Evolutionary conservation across 306 rosid genomes (phyloP), one percentile per base, ranked within the genome.

Genomic region (Trifolium pratense): DNA sequence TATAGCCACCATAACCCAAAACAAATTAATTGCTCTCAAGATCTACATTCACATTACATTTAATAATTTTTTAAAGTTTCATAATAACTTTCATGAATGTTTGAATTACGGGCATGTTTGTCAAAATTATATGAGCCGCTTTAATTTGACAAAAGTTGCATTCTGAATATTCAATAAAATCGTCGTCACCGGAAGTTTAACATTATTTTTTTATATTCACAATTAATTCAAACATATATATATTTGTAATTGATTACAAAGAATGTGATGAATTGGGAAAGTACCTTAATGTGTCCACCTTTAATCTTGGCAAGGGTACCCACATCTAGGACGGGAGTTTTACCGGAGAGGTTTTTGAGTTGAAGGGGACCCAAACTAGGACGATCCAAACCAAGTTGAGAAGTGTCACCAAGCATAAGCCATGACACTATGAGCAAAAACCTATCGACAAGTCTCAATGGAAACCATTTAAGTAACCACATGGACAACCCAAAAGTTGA

Each of bases 401-500:
- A 56, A 11, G 97, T 95, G 85, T 95, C 88, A 7, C 99, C 99
- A 3, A 95, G 91, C 68, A 95, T 62, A 2, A 95, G 78, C 92
- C 96, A 76, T 5, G 97, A 88, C 42, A 87, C 87, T 1, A 92
- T 61, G 5, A 95, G 86, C 63, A 95, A 74, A 25, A 95, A 78
- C 49, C 83, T 45, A 77, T 95, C 99, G 68, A 95, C 99, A 55
- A 95, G 75, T 17, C 87, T 18, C 31, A 90, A 74, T 68, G 97
- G 99, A 23, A 95, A 77, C 99, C 99, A 95, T 87, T 90, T 95
- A 21, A 90, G 93, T 82, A 95, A 78, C 97, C 93, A 88, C 96
- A 92, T 87, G 84, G 99, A 95, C 97, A 95, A 65, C 89, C 97
- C 99, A 52, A 95, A 95, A 85, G 99, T 95, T n/a, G 99, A 95